Base-by-base conservation (phyloP, 345 rosid genomes). In the Linum lewisii region DNA sequence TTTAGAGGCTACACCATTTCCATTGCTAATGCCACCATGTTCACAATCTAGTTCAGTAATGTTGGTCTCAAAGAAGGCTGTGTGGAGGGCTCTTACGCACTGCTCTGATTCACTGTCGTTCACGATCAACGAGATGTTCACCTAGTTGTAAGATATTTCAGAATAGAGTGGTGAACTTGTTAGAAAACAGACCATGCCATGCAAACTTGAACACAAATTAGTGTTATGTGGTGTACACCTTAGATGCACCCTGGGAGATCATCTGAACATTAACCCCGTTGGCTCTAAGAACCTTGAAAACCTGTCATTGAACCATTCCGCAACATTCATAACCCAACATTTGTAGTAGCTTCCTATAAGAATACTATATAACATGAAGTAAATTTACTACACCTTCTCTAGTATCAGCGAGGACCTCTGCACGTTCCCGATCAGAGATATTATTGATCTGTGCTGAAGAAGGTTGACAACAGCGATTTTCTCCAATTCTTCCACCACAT, bases 211-310 rank as follows among this genome's bases (percentile, higher is more conserved):
- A 59, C 51, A 10, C 19, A 51, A 60, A 37, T 47, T 29, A 55
- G 21, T 51, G 24, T 56, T 22, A 7, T 52, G 32, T 29, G 34
- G 51, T 29, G 42, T 0, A 59, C 60, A 93, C 99, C 97, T 94
- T 94, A n/a, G 99, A 94, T 62, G 99, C 97, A 45, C 99, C 97
- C 80, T 94, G 96, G 63, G 97, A 94, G 75, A 90, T 94, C 99
- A 94, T 90, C 76, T 94, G 99, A 67, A 94, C 99, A 70, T 90
- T 94, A 52, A 90, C 87, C 57, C 96, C 92, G 54, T 80, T 83
- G 66, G 79, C 78, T 70, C 85, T 77, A 54, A 94, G 96, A 73
- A 87, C 99, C 51, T 57, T 74, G 72, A 94, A 94, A 50, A 67
- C 99, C 97, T 93, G 85, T 59, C 57, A 69, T 26, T 38, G n/a